Evolutionary conservation across 2,329 filamentous ascomycete genomes (phyloP).

Genomic region (Chlorencoelia australis): DNA sequence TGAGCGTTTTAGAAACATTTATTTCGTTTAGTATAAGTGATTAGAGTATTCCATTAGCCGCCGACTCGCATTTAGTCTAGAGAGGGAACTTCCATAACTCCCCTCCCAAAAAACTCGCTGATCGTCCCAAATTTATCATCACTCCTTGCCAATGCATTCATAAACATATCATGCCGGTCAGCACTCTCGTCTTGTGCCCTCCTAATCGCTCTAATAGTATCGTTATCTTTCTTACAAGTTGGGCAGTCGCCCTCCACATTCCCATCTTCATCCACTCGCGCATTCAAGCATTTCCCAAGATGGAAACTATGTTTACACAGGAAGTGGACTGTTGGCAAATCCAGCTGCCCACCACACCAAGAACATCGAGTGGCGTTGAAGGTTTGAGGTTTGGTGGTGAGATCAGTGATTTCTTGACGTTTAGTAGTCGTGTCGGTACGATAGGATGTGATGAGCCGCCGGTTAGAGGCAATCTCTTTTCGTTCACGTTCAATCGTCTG

Average conservation of each 20-base stretch:
- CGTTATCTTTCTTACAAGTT: slow-evolving; percentile 72
- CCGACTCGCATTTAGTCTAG: slow-evolving; percentile 12
- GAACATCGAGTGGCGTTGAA: slow-evolving; percentile 88
- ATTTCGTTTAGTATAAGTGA: too few relatives aligned
- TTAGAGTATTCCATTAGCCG: too few relatives aligned
- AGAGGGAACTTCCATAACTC: slow-evolving; percentile 60
- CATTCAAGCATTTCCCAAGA: slow-evolving; percentile 75
- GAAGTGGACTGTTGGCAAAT: slow-evolving; percentile 89
- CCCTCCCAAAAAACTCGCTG: slow-evolving; percentile 88
- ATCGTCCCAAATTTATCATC: slow-evolving; percentile 83
- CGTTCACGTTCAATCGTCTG: slow-evolving; percentile 83
- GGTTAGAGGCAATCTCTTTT: slow-evolving; percentile 72
- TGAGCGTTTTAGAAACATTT: too few relatives aligned
- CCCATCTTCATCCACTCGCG: slow-evolving; percentile 32
- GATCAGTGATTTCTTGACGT: slow-evolving; percentile 64
- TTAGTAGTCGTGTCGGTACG: slow-evolving; percentile 74
- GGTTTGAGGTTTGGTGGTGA: slow-evolving; percentile 70
- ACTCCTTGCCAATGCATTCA: slow-evolving; percentile 64
- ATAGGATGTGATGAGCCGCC: slow-evolving; percentile 73
- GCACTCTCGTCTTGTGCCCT: slow-evolving; percentile 79
- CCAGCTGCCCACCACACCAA: slow-evolving; percentile 62
- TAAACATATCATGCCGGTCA: slow-evolving; percentile 81
- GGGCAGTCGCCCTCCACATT: slow-evolving; percentile 71
- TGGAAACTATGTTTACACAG: slow-evolving; percentile 97
- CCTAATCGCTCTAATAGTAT: slow-evolving; percentile 79